Evolutionary conservation across 805 yeast genomes (phyloP).

Genomic region (Saturnispora kantuleensis): DNA sequence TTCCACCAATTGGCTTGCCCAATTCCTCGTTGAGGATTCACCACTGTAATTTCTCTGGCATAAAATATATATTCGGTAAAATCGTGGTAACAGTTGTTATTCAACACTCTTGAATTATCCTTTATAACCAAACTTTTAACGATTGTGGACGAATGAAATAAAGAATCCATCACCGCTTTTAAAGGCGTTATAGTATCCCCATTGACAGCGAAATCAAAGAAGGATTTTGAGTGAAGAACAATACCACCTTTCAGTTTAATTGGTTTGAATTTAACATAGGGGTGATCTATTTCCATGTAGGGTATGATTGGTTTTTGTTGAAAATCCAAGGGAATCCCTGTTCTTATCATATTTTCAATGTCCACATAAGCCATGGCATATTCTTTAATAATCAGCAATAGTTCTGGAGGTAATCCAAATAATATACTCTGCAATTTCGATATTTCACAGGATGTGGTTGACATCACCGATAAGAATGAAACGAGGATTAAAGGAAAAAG

Average conservation of each 20-base stretch:
- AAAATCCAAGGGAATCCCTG: not conserved
- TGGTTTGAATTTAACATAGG: conserved; percentile 4
- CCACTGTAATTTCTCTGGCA: not conserved
- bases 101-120: not conserved
- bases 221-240: not conserved
- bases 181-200: not conserved
- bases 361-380: not conserved
- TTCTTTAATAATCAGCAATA: not conserved
- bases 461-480: no score
- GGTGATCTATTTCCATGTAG: conserved; percentile 6
- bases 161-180: not conserved
- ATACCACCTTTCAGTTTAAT: conserved; percentile 3
- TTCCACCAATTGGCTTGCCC: not conserved
- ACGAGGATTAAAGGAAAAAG: not conserved
- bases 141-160: no score
- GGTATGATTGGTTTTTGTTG: conserved; percentile 1
- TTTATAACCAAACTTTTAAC: no score
- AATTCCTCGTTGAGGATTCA: not conserved
- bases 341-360: conserved; percentile 5
- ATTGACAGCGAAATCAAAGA: conserved; percentile 2
- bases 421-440: not conserved
- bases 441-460: not conserved
- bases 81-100: not conserved
- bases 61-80: not conserved
- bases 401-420: not conserved